Percentiles rank a stretch among this genome's conserved stretches.
phyloP scores from a whole-genome alignment of 345 rosid genomes.

The Eucalyptus cloeziana region DNA sequence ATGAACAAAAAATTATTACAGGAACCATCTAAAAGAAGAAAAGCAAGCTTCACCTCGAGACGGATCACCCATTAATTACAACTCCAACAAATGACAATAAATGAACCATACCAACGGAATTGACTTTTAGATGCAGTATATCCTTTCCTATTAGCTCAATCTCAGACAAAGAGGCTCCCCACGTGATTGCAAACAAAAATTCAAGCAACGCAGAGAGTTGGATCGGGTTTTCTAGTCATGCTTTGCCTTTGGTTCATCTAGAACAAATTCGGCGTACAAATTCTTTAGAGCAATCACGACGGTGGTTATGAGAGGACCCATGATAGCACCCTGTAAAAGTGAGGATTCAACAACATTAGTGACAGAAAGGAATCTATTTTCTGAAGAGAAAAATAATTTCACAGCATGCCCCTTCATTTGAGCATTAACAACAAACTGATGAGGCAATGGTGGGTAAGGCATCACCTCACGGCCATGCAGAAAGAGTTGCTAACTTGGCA shows the following conservation, averaged over 20 bases:
- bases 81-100: not conserved
- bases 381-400: not conserved
- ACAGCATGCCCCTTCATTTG: not conserved
- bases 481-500: not conserved
- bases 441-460: not conserved
- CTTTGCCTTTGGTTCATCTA: constrained; percentile 24
- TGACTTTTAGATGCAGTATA: not conserved
- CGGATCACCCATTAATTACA: not conserved
- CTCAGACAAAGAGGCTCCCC: not conserved
- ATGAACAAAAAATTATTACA: not conserved
- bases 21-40: not conserved
- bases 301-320: constrained; percentile 95
- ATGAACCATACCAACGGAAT: not conserved
- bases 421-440: not conserved
- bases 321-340: constrained; percentile 76
- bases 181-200: not conserved
- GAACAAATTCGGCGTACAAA: constrained; percentile 74
- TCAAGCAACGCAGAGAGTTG: not conserved
- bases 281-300: constrained; percentile 89
- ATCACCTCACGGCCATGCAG: not conserved
- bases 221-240: not conserved
- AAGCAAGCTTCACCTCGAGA: not conserved
- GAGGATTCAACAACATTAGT: not conserved
- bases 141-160: not conserved
- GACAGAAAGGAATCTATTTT: not conserved